Percentiles rank a stretch among this genome's conserved stretches.
Evolutionary conservation across 2,329 filamentous ascomycete species (phyloP).

Genomic region (Alternaria sp.): DNA sequence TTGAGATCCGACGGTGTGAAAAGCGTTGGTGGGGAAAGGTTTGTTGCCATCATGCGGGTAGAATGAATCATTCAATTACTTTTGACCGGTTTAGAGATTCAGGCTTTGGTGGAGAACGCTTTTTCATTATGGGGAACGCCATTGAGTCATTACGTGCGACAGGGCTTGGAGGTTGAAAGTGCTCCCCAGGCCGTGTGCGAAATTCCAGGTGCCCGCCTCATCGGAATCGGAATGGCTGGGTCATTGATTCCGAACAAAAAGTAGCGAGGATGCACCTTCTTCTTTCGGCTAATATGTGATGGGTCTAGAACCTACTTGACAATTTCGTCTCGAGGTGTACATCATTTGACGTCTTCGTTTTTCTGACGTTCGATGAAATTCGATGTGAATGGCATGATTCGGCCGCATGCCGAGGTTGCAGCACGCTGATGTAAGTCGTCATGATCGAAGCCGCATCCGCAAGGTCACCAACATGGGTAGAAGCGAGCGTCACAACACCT

Average conservation of each 20-base stretch:
- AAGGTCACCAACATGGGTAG: not conserved
- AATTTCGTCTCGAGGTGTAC: not conserved
- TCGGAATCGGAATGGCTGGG: not conserved
- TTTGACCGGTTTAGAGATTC: not conserved
- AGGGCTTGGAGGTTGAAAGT: not conserved
- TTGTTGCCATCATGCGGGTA: conserved; percentile 10
- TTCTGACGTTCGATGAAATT: not conserved
- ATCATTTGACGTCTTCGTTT: not conserved
- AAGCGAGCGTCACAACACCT: not conserved
- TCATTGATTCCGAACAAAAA: not conserved
- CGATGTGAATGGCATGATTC: not conserved
- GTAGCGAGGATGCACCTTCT: not conserved
- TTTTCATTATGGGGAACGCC: not conserved
- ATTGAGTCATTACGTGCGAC: conserved; percentile 1
- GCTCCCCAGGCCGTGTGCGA: not conserved
- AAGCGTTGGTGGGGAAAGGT: conserved; percentile 16
- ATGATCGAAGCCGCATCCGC: not conserved
- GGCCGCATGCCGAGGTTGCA: not conserved
- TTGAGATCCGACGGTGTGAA: conserved; percentile 14
- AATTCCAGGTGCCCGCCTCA: not conserved
- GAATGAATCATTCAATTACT: not conserved
- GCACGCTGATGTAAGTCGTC: not conserved
- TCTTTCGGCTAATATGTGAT: not conserved
- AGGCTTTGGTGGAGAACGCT: conserved; percentile 10
- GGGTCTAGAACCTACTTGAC: not conserved